These are phyloP conservation scores for Pyracantha coccinea DNA, from an alignment of 331 rosid species.

Conservation along the genomic window DNA sequence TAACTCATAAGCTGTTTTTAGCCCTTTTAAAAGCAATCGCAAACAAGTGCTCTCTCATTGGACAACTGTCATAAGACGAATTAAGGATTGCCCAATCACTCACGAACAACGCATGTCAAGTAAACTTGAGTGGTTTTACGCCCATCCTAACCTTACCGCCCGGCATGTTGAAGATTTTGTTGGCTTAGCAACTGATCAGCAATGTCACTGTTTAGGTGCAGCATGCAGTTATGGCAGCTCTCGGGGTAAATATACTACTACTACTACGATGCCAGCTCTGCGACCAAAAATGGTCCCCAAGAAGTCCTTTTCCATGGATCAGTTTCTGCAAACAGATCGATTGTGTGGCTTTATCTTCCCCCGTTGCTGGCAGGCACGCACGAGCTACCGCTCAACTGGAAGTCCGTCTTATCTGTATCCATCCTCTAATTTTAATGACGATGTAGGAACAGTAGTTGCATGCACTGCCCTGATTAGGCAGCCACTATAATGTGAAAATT, in stretches of 20 bases:
- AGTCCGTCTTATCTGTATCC: background rate
- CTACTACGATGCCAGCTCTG: background rate
- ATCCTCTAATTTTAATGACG: background rate
- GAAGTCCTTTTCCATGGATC: background rate
- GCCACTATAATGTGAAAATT: slow-evolving; percentile 1
- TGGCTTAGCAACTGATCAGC: background rate
- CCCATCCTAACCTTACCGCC: background rate
- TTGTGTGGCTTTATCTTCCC: background rate
- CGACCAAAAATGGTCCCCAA: slow-evolving; percentile 2
- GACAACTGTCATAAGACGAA: background rate
- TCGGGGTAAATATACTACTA: background rate
- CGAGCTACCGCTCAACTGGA: background rate
- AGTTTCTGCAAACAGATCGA: background rate
- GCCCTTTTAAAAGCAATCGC: too few species aligned
- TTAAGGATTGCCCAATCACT: background rate
- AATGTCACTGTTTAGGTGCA: background rate
- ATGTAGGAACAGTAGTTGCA: background rate
- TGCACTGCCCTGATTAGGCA: background rate
- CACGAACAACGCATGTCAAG: background rate
- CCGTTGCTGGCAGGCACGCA: background rate
- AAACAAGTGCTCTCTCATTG: background rate
- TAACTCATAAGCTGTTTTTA: background rate
- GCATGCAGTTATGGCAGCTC: background rate
- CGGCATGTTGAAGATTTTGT: background rate
- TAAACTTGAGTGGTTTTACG: background rate